phyloP scores from a whole-genome alignment of 78 protist genomes.

The Pirum gemmata region DNA sequence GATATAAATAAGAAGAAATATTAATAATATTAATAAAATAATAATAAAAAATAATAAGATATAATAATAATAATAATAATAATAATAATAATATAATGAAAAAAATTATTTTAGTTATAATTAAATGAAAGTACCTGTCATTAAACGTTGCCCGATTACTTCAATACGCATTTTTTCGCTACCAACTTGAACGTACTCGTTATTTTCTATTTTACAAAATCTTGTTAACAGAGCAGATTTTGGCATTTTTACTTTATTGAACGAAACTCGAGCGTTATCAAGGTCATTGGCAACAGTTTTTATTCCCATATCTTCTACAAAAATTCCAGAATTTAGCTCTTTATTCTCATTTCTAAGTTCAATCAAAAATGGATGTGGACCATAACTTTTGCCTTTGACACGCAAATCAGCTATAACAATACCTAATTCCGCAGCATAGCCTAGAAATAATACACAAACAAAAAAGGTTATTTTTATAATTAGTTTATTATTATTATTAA shows the following conservation, averaged over 20 bases:
- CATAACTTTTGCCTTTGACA: constrained; percentile 57
- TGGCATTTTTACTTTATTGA: constrained; percentile 19
- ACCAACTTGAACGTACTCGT: constrained; percentile 44
- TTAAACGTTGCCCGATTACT: constrained; percentile 36
- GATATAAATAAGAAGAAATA: too few species aligned
- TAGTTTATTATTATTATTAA: too few species aligned
- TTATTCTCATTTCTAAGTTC: constrained; percentile 37
- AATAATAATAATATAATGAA: too few species aligned
- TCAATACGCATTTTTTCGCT: constrained; percentile 35
- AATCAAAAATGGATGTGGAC: constrained; percentile 59
- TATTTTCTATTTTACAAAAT: constrained; percentile 6
- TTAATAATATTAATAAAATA: too few species aligned
- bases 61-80: too few species aligned
- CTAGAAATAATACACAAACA: too few species aligned
- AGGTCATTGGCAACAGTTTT: constrained; percentile 60
- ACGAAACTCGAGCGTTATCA: constrained; percentile 44
- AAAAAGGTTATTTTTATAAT: too few species aligned
- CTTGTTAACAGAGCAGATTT: neutral
- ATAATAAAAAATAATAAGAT: too few species aligned
- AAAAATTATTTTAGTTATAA: too few species aligned
- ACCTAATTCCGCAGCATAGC: constrained; percentile 58
- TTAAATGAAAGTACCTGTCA: too few species aligned
- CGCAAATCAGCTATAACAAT: constrained; percentile 66
- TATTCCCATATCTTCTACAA: constrained; percentile 53
- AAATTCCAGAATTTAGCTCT: constrained; percentile 24